Base-by-base conservation (phyloP, 139 green algal genomes). In the Chlamydomonas sphaeroides region DNA sequence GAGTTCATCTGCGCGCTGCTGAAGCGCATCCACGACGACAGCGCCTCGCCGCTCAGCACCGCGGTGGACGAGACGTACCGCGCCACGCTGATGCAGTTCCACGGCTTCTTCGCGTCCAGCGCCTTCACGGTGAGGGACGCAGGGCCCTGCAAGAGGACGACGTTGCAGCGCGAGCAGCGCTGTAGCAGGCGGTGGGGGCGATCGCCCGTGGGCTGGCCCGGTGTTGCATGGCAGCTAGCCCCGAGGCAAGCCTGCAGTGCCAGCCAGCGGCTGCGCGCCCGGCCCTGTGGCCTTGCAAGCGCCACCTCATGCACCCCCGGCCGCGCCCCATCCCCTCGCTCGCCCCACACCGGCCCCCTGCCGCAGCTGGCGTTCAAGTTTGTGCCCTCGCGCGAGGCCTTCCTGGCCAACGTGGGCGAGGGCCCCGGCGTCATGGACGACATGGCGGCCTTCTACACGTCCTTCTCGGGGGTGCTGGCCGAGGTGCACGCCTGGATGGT, bases 31-130 rank as follows among this genome's bases (percentile, higher is more conserved):
- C 62, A 89, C 45, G 80, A 88, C 17, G 82, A 93, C 62, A 77
- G 59, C 1, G 21, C 59, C 2, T 20, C 86, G 5, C 63, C 75
- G 10, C 41, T 95, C 68, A 63, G 57, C n/a, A 78, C 84, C 3
- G 89, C 84, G 11, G 92, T 91, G 7, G 84, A 53, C 41, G 87
- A 95, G 26, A 86, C 85, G 3, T 97, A 97, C 78, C 79, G 88
- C 20, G 71, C 74, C 2, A 96, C 93, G 3, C 74, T 97, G n/a
- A 87, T 92, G 57, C 76, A 87, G 38, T 97, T 85, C 84, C 93
- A 97, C 79, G 93, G 93, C 66, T 96, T 94, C 87, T 88, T 96
- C 6, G 92, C 89, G 1, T 93, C 90, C 10, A 88, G 78, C 32
- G 94, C 93, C 1, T 96, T 96, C 79, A 90, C 79, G 25, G 85